Evolutionary conservation across 129 eudicot species (phyloP).

Genomic region (Arctium minus): DNA sequence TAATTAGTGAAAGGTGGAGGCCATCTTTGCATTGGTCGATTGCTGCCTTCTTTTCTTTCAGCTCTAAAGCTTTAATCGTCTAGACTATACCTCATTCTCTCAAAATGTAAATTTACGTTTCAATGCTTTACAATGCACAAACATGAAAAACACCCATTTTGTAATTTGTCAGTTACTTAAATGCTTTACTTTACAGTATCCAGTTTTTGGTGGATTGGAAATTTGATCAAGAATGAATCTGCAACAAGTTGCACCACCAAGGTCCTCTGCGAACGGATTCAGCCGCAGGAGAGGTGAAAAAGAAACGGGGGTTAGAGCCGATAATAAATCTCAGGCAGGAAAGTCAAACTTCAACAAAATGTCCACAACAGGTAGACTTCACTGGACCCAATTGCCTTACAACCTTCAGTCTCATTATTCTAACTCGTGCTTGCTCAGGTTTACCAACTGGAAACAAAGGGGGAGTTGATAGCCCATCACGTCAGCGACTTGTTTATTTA

Average conservation of each 20-base stretch:
- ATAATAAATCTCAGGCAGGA: slow-evolving; percentile 39
- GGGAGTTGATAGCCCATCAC: slow-evolving; percentile 49
- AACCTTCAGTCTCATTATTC: slow-evolving; percentile 2
- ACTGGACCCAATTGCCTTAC: background rate
- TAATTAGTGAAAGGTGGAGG: background rate
- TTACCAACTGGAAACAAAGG: slow-evolving; percentile 46
- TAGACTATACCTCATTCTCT: background rate
- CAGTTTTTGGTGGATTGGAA: slow-evolving; percentile 10
- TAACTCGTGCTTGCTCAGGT: slow-evolving; percentile 35
- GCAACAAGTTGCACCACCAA: slow-evolving; percentile 63
- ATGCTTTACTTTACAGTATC: slow-evolving; percentile 8
- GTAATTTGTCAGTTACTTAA: slow-evolving; percentile 1
- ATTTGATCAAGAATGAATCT: slow-evolving; percentile 43
- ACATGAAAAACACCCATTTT: background rate
- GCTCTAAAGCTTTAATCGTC: too few species aligned
- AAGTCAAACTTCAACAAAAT: slow-evolving; percentile 39
- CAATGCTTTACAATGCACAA: background rate
- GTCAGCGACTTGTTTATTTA: slow-evolving; percentile 69
- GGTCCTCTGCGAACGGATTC: slow-evolving; percentile 61
- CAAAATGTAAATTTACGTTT: background rate
- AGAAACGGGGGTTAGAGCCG: slow-evolving; percentile 44
- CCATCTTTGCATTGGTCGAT: background rate
- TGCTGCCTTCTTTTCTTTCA: too few species aligned
- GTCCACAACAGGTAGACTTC: slow-evolving; percentile 36
- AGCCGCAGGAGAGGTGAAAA: slow-evolving; percentile 49